Percentiles rank a stretch among this genome's conserved stretches.
Evolutionary conservation across 352 stramenopile species (phyloP).

Genomic region (Phytopythium helicoides): DNA sequence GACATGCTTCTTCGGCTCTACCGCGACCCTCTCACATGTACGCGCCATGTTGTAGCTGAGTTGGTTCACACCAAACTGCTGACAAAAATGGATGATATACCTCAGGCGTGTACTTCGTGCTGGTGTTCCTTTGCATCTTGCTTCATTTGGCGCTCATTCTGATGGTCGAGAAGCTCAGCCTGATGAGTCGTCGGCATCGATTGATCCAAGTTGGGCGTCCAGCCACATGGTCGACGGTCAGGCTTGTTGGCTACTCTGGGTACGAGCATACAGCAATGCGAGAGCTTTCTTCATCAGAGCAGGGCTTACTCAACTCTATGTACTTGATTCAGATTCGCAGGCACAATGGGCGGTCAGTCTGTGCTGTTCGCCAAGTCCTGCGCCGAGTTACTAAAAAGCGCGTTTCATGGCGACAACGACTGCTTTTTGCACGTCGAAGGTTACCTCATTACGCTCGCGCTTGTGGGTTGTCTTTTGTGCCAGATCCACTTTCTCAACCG

Average conservation of each 20-base stretch:
- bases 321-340: slow-evolving; percentile 30
- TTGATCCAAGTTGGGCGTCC: slow-evolving; percentile 71
- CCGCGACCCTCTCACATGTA: slow-evolving; percentile 63
- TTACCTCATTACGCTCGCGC: slow-evolving; percentile 63
- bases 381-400: slow-evolving; percentile 73
- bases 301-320: background rate
- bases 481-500: slow-evolving; percentile 85
- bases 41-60: no score
- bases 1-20: slow-evolving; percentile 80
- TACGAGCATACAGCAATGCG: slow-evolving; percentile 6
- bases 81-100: background rate
- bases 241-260: slow-evolving; percentile 75
- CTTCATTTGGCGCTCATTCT: slow-evolving; percentile 65
- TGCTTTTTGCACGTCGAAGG: slow-evolving; percentile 59
- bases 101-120: slow-evolving; percentile 45
- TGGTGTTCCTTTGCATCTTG: slow-evolving; percentile 52
- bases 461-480: slow-evolving; percentile 57
- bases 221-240: slow-evolving; percentile 58
- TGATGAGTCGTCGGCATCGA: slow-evolving; percentile 73
- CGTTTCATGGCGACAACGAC: slow-evolving; percentile 55
- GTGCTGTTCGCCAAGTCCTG: slow-evolving; percentile 86
- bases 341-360: slow-evolving; percentile 79
- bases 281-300: slow-evolving; percentile 1
- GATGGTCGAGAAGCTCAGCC: slow-evolving; percentile 58
- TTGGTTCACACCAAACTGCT: no score